A percentile compares a stretch with the other conserved stretches of the same genome.
Conservation (phyloP, 2,329 filamentous ascomycete genomes). For the Fusarium austroafricanum region DNA sequence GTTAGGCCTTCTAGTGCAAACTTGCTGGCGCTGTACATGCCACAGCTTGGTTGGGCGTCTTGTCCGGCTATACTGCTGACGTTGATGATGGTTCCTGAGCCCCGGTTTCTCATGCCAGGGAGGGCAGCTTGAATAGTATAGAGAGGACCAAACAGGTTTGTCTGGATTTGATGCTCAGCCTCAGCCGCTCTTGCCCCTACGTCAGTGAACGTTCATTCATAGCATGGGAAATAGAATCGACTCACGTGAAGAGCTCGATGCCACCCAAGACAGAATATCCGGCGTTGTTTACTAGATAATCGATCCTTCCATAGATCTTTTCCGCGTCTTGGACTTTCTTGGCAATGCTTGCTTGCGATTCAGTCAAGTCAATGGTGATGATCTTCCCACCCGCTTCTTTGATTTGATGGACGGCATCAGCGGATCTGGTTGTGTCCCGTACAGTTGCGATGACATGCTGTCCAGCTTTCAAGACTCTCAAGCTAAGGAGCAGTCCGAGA, state of each 20-base stretch:
- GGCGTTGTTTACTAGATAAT: slow-evolving; percentile 66
- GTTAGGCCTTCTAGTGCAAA: slow-evolving; percentile 56
- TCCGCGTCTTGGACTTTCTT: slow-evolving; percentile 40
- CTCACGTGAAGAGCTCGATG: slow-evolving; percentile 45
- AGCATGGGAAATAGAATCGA: neutral
- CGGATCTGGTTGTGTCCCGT: slow-evolving; percentile 26
- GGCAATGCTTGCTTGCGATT: slow-evolving; percentile 41
- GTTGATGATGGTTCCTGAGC: slow-evolving; percentile 58
- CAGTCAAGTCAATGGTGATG: slow-evolving; percentile 47
- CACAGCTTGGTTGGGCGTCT: slow-evolving; percentile 52
- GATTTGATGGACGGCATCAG: slow-evolving; percentile 32
- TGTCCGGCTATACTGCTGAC: slow-evolving; percentile 59
- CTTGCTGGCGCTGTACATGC: slow-evolving; percentile 61
- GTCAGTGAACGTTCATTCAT: slow-evolving; percentile 3
- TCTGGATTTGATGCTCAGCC: slow-evolving; percentile 56
- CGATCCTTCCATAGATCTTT: slow-evolving; percentile 52
- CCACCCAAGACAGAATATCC: slow-evolving; percentile 51
- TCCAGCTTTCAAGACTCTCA: slow-evolving; percentile 34
- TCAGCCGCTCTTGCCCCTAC: slow-evolving; percentile 50
- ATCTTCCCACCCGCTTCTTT: slow-evolving; percentile 44
- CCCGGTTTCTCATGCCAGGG: slow-evolving; percentile 57
- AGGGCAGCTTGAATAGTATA: slow-evolving; percentile 61
- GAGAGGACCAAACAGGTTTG: slow-evolving; percentile 62
- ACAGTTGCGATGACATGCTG: slow-evolving; percentile 38
- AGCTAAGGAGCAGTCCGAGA: slow-evolving; percentile 36